phyloP scores from a whole-genome alignment of 257 asterid genomes.

The Fraxinus anomala region DNA sequence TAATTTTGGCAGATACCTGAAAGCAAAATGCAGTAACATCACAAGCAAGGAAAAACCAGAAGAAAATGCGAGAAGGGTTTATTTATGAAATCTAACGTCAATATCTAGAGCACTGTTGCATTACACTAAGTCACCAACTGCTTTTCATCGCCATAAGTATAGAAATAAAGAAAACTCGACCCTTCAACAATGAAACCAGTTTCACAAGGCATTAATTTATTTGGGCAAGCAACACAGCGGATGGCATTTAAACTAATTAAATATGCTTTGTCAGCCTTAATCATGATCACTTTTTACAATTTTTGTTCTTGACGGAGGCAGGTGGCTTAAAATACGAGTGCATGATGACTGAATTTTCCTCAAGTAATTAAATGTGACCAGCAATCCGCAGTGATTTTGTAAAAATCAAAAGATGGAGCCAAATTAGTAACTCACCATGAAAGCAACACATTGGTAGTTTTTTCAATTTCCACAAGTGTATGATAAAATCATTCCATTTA shows the following conservation, averaged over 20 bases:
- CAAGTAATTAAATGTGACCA: no score
- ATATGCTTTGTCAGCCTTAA: neutral
- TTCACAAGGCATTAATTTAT: neutral
- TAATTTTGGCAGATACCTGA: conserved; percentile 71
- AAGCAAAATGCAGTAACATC: conserved; percentile 11
- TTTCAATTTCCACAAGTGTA: neutral
- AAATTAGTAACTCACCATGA: neutral
- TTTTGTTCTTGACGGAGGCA: neutral
- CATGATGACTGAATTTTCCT: no score
- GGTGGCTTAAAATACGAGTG: neutral
- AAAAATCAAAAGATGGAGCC: neutral
- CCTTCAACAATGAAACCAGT: neutral
- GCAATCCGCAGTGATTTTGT: neutral
- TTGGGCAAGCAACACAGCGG: neutral
- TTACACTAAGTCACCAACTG: neutral
- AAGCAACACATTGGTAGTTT: neutral
- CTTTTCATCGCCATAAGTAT: neutral
- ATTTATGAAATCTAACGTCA: neutral
- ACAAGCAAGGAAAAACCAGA: conserved; percentile 13
- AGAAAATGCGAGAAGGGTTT: neutral
- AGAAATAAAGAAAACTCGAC: neutral
- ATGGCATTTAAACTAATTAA: neutral
- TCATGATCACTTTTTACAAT: neutral
- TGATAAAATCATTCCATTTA: neutral
- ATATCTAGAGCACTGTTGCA: no score